Evolutionary conservation across 2,329 filamentous ascomycete species (phyloP), one percentile per base, ranked within the genome.

Genomic region (Penicillium sp.): DNA sequence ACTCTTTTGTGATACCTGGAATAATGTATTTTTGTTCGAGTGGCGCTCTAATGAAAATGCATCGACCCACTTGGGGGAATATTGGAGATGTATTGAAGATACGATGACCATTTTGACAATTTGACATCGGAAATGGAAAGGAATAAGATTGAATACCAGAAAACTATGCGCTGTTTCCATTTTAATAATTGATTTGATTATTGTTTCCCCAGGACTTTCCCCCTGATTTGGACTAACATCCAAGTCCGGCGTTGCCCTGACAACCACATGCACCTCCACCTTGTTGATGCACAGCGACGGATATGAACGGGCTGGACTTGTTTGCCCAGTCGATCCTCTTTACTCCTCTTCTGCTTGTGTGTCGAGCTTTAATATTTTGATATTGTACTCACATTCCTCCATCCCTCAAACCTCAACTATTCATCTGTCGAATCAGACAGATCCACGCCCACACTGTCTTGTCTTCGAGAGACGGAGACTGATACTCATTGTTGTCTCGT

Each of bases 241-340:
- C n/a, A 34, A 34, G 11, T 26, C 13, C 9, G 8, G 4, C 38
- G 63, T 66, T 66, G 62, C 55, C 63, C 26, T 50, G 62, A 57
- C 58, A 63, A 66, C 63, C 26, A 16, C 22, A 5, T 43, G 38
- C 53, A 53, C 57, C 58, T 63, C 60, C 61, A 59, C 57, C 52
- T 62, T 66, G 63, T 66, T 66, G 62, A 65, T 59, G 32, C 52
- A 48, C 29, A 53, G 37, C 50, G 43, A 51, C 59, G 58, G 63
- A 61, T 43, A 56, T 43, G 49, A 45, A 57, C 50, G 55, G 60
- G 37, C 54, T 50, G 48, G 56, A 52, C 43, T 43, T 56, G 54
- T 53, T 39, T 56, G 47, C 48, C 48, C 18, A 49, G 38, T 53
- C 38, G 32, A 49, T 50, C 40, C 35, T 14, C 31, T 32, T 39